Evolutionary conservation across 129 eudicot species (phyloP).

Genomic region (Flaveria brownii): DNA sequence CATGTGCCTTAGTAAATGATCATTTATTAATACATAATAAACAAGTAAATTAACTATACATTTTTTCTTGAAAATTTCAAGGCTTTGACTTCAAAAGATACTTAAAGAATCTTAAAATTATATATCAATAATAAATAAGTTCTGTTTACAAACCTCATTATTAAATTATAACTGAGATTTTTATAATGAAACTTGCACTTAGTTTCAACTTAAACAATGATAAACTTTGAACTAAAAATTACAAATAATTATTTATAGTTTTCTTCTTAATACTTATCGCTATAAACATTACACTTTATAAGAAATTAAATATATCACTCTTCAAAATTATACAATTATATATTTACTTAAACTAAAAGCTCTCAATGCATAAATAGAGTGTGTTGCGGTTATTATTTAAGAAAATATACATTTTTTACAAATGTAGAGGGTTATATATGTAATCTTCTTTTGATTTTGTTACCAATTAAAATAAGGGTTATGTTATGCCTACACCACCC

Average conservation of each 20-base stretch:
- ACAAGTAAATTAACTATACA: background rate
- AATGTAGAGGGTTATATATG: no score
- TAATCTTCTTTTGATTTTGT: background rate
- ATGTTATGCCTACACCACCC: no score
- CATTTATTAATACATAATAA: conserved; percentile 24
- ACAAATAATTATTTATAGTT: background rate
- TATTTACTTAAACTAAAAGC: no score
- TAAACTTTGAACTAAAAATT: background rate
- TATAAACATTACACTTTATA: background rate
- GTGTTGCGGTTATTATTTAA: no score
- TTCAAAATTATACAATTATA: no score
- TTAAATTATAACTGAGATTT: background rate
- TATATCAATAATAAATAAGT: background rate
- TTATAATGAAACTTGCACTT: background rate
- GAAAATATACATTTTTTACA: no score
- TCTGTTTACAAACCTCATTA: background rate
- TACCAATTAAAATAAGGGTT: background rate
- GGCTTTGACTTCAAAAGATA: conserved; percentile 27
- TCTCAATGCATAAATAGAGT: no score
- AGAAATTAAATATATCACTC: no score
- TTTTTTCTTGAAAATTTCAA: conserved; percentile 29
- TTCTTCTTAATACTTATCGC: background rate
- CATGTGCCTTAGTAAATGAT: conserved; percentile 35
- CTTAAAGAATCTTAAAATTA: conserved; percentile 11
- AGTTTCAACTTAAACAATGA: background rate